Conservation (phyloP, 1,139 yeast genomes). For the Hyphopichia fennica region DNA sequence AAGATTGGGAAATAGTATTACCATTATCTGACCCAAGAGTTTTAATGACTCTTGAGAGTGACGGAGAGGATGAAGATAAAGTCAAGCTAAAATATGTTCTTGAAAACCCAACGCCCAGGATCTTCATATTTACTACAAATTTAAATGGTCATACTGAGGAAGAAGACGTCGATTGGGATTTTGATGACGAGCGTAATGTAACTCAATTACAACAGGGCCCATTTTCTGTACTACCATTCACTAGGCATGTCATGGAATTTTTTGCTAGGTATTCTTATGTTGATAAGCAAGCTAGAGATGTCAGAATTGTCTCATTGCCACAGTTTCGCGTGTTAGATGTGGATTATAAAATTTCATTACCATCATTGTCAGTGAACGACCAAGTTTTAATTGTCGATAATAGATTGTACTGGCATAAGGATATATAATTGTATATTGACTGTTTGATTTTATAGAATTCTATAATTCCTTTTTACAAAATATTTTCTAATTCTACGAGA, state of each 20-base stretch:
- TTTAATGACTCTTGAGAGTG: conserved; percentile 35
- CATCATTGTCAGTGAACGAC: conserved; percentile 47
- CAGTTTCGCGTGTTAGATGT: conserved; percentile 61
- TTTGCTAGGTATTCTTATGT: conserved; percentile 12
- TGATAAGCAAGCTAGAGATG: background rate
- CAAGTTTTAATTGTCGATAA: conserved; percentile 20
- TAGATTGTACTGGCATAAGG: conserved; percentile 17
- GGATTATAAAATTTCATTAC: conserved; percentile 64
- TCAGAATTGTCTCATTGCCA: conserved; percentile 37
- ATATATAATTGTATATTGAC: no score
- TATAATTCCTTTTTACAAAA: no score
- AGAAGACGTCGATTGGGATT: conserved; percentile 26
- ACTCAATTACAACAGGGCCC: conserved; percentile 28
- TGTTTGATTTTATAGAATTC: no score
- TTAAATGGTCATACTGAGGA: conserved; percentile 21
- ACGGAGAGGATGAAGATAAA: conserved; percentile 4
- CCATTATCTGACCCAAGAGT: conserved; percentile 75
- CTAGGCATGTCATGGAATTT: conserved; percentile 44
- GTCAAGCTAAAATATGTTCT: conserved; percentile 48
- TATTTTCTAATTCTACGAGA: no score
- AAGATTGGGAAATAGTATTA: conserved; percentile 50
- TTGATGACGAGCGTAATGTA: conserved; percentile 26
- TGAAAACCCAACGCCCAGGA: conserved; percentile 74
- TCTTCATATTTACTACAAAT: conserved; percentile 61
- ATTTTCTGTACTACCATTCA: conserved; percentile 63